Evolutionary conservation across 768 basidiomycete genomes (phyloP).

Genomic region (Candolleomyces aberdarensis): DNA sequence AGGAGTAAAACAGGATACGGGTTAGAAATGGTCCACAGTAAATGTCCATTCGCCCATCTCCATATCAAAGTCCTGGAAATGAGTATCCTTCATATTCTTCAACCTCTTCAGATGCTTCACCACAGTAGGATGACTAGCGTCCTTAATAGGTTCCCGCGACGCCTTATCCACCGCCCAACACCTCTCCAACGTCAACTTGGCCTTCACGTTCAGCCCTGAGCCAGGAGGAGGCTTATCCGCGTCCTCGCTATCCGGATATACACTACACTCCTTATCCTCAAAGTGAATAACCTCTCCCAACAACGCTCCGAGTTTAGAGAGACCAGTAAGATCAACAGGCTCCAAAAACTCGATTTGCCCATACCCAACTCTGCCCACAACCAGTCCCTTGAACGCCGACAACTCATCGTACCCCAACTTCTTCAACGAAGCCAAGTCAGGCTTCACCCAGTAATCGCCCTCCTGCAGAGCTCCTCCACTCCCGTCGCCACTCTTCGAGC

Average conservation of each 20-base stretch:
- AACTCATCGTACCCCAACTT: slow-evolving; percentile 72
- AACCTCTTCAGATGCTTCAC: slow-evolving; percentile 77
- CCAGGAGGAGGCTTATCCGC: slow-evolving; percentile 81
- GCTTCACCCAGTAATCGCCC: slow-evolving; percentile 92
- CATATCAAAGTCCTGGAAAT: slow-evolving; percentile 78
- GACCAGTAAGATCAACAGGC: slow-evolving; percentile 82
- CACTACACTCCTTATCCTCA: slow-evolving; percentile 87
- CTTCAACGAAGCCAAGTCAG: slow-evolving; percentile 70
- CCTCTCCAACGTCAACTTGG: slow-evolving; percentile 68
- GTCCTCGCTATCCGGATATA: slow-evolving; percentile 90
- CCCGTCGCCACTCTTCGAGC: slow-evolving; percentile 23
- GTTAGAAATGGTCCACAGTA: slow-evolving; percentile 88
- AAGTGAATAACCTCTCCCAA: slow-evolving; percentile 87
- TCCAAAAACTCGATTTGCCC: slow-evolving; percentile 84
- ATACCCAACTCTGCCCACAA: slow-evolving; percentile 89
- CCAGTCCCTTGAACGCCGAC: slow-evolving; percentile 67
- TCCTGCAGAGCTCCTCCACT: slow-evolving; percentile 49
- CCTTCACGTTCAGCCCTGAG: slow-evolving; percentile 85
- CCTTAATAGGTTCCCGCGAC: slow-evolving; percentile 85
- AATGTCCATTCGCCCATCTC: slow-evolving; percentile 90
- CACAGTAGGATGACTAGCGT: slow-evolving; percentile 64
- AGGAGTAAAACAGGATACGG: slow-evolving; percentile 7
- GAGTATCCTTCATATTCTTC: slow-evolving; percentile 81
- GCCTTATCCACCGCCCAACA: slow-evolving; percentile 94
- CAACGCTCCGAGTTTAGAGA: slow-evolving; percentile 75